Base-by-base conservation (phyloP, 2,329 filamentous ascomycete species). In the Neonectria magnoliae region DNA sequence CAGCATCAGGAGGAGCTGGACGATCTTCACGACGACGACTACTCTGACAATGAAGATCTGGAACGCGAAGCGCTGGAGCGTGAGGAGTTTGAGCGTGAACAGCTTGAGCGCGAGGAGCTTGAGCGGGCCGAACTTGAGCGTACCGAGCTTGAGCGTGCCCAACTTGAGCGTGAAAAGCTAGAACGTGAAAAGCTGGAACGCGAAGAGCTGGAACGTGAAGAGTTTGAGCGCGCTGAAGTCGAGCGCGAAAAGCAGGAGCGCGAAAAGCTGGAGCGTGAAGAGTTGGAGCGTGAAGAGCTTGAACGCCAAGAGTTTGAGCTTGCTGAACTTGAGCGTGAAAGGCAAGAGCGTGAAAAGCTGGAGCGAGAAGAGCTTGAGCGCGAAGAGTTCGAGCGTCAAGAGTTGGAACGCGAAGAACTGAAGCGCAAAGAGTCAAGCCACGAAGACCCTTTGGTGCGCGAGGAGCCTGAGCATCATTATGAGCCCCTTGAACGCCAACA, bases 1-100 rank as follows among this genome's bases (percentile, higher is more conserved):
- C 74, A 79, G 38, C 70, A 75, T 44, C 69, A 68, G 2, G 71
- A 76, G 14, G 61, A 69, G 45, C 31, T 68, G 60, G 31, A 67
- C 56, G 57, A 67, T 29, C 41, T 59, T 16, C 48, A 64, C 4
- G 70, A 73, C 16, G 50, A 57, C 1, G 66, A 64, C 5, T 57
- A 52, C 29, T 57, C 52, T 1, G 64, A 64, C 11, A 50, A 56
- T 3, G 64, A 66, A 7, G 42, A 56, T 7, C 18, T 62, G 7
- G 62, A 64, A 22, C 53, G 50, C 9, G 31, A 22, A n/a, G 38
- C 16, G 42, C 27, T 42, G 50, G 36, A 33, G 36, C 18, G 29
- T 38, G 55, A 44, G 44, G 53, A 60, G 44, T 18, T 42, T 18
- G 38, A 42, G 16, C 38, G n/a, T n/a, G 29, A 51, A 9, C 29